These are phyloP conservation scores for Fusarium pilosicola DNA, from an alignment of 2,329 filamentous ascomycete species.

Conservation along the genomic window DNA sequence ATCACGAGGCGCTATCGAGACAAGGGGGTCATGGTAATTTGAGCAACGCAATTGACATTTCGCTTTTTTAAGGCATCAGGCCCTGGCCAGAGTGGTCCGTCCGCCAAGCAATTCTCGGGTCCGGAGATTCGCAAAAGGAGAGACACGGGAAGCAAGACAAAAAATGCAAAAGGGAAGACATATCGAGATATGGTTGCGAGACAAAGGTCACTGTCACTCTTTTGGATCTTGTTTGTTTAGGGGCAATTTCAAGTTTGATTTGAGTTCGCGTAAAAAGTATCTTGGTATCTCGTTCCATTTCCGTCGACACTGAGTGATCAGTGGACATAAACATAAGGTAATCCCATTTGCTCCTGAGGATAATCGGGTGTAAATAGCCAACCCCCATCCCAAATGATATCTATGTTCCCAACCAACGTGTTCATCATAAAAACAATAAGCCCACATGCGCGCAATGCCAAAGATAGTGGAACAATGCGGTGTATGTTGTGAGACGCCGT, in stretches of 20 bases:
- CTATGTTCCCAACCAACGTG: conserved; percentile 45
- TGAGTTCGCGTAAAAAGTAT: conserved; percentile 36
- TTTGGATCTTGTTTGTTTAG: conserved; percentile 3
- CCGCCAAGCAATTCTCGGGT: conserved; percentile 11
- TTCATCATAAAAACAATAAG: conserved; percentile 41
- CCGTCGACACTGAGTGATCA: conserved; percentile 45
- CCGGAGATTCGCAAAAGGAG: neutral
- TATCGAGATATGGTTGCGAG: neutral
- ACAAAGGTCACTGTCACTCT: conserved; percentile 6
- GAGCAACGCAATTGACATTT: conserved; percentile 27
- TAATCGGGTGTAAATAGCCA: conserved; percentile 20
- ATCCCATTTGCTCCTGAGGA: conserved; percentile 37
- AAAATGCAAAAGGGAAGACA: neutral
- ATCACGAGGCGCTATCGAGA: conserved; percentile 43
- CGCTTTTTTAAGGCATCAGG: neutral
- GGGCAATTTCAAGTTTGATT: conserved; percentile 33
- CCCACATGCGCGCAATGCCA: conserved; percentile 12
- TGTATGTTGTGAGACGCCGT: conserved; percentile 43
- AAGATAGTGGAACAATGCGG: conserved; percentile 25
- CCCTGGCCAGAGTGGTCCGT: conserved; percentile 2
- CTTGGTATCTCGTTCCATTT: conserved; percentile 43
- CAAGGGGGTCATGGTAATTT: conserved; percentile 40
- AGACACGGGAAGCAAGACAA: conserved; percentile 7
- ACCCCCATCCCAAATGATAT: conserved; percentile 40
- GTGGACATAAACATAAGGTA: conserved; percentile 36